Evolutionary conservation across 1,284 basidiomycete genomes (phyloP).

Genomic region (Porodaedalea pini): DNA sequence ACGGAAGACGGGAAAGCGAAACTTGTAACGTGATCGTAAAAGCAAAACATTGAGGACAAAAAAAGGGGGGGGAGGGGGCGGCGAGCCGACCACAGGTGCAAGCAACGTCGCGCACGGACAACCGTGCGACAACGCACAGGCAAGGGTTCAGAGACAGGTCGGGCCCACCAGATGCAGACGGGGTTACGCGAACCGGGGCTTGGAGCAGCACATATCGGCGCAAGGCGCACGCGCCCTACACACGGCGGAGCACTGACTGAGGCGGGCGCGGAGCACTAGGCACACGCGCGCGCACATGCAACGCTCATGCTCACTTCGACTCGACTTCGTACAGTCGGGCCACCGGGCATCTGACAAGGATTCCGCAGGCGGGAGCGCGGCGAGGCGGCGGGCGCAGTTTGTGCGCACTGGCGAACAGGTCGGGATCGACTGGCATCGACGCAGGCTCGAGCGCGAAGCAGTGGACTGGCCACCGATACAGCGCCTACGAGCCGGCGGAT

Average conservation of each 20-base stretch:
- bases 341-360: background rate
- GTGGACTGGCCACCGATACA: constrained; percentile 14
- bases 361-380: background rate
- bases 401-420: background rate
- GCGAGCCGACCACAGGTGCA: background rate
- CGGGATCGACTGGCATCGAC: constrained; percentile 5
- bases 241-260: background rate
- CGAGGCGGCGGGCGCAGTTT: background rate
- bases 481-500: background rate
- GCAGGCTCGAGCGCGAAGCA: background rate
- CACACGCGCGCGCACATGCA: background rate
- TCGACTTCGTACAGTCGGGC: constrained; percentile 5
- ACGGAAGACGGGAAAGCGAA: background rate
- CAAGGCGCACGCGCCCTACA: background rate
- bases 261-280: constrained; percentile 8
- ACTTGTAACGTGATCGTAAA: background rate
- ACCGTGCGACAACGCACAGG: background rate
- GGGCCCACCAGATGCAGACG: constrained; percentile 2
- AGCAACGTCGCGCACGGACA: background rate
- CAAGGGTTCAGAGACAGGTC: background rate
- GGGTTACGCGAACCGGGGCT: constrained; percentile 13
- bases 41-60: background rate
- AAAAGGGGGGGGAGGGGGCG: background rate
- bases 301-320: constrained; percentile 11
- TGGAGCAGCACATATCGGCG: constrained; percentile 2